Conservation (phyloP, 371 early-diverging fungal genomes). For the Mucor velutinosus region DNA sequence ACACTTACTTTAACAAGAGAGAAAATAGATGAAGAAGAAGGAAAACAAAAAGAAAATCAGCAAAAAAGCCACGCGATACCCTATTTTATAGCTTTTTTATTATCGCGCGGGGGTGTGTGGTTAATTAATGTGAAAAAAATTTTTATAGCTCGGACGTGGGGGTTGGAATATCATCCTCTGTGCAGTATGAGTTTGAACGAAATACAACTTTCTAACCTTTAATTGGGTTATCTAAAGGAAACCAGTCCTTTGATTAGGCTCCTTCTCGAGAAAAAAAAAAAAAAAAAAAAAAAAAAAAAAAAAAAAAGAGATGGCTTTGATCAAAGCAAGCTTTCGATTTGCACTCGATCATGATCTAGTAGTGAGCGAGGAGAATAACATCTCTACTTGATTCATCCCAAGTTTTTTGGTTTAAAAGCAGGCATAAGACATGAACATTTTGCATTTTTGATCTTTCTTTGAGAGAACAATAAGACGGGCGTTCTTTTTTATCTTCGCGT, state of each 20-base stretch:
- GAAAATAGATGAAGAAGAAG: slow-evolving; percentile 7
- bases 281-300: no score
- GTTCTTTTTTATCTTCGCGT: not conserved
- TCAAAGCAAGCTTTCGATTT: not conserved
- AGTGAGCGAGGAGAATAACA: not conserved
- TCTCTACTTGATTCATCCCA: not conserved
- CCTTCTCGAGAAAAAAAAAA: not conserved
- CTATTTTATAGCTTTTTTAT: slow-evolving; percentile 3
- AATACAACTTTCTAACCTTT: not conserved
- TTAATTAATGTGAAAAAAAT: slow-evolving; percentile 6
- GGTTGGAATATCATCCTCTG: not conserved
- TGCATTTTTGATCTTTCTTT: no score
- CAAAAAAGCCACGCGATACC: slow-evolving; percentile 18
- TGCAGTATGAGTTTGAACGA: not conserved
- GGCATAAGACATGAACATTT: not conserved
- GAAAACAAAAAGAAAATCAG: slow-evolving; percentile 8
- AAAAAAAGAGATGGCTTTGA: not conserved
- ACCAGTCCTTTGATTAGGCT: slow-evolving; percentile 5
- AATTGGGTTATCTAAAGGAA: slow-evolving; percentile 5
- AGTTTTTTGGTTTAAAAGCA: not conserved
- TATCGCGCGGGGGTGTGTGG: not conserved
- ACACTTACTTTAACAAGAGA: slow-evolving; percentile 13
- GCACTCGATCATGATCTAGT: not conserved
- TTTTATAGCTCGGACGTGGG: slow-evolving; percentile 2
- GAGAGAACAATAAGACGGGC: not conserved